Percentiles rank a stretch among this genome's conserved stretches.
These are phyloP conservation scores for Pisolithus orientalis DNA, from an alignment of 768 basidiomycete genomes.

Conservation along the genomic window DNA sequence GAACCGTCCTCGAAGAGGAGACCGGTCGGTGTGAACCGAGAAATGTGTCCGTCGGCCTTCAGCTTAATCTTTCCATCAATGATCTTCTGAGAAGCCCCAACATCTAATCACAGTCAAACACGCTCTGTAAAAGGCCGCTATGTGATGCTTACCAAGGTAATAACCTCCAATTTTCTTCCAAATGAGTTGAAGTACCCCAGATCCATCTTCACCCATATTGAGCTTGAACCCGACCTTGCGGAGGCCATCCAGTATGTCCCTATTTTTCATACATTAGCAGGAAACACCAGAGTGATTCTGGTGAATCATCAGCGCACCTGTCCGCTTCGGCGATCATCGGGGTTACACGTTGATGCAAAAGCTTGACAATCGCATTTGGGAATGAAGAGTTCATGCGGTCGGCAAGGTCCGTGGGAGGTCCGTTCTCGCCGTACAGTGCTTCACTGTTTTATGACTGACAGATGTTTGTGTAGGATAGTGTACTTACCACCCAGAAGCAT, in stretches of 20 bases:
- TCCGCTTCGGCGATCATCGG: conserved; percentile 48
- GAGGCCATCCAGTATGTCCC: conserved; percentile 52
- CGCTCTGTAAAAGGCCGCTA: not conserved
- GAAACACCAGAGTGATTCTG: not conserved
- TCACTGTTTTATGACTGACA: not conserved
- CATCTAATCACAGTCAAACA: conserved; percentile 21
- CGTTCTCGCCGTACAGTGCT: conserved; percentile 40
- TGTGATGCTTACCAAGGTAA: conserved; percentile 46
- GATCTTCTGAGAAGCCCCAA: conserved; percentile 37
- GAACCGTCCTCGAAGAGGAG: conserved; percentile 37
- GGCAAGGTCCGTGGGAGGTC: conserved; percentile 43
- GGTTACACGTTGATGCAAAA: conserved; percentile 31
- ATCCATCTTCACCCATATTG: conserved; percentile 45
- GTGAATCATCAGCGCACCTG: conserved; percentile 31
- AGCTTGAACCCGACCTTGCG: conserved; percentile 51
- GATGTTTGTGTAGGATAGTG: conserved; percentile 11
- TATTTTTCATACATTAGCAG: conserved; percentile 8
- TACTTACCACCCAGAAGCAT: conserved; percentile 14
- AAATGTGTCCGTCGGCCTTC: conserved; percentile 37
- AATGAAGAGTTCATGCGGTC: conserved; percentile 50
- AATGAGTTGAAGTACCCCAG: conserved; percentile 46
- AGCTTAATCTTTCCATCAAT: conserved; percentile 44
- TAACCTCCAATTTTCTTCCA: conserved; percentile 54
- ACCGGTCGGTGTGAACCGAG: conserved; percentile 33
- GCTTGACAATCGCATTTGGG: conserved; percentile 27